Base-by-base conservation (phyloP, 495 filamentous ascomycete genomes). In the Pseudevernia furfuracea region DNA sequence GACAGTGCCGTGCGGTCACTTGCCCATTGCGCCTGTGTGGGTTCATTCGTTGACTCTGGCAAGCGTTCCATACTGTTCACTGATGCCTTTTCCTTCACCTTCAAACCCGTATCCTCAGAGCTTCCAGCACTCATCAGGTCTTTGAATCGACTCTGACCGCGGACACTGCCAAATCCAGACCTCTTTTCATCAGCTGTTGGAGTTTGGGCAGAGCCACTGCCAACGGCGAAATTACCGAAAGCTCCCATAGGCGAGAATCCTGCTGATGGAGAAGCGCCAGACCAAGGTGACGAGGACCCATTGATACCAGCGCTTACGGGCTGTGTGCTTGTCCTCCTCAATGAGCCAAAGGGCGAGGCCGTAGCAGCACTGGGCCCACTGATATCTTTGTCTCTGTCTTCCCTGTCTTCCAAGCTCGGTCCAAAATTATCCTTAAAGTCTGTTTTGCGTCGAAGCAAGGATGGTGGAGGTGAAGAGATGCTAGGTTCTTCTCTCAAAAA, bases 181-280 rank as follows among this genome's bases (percentile, higher is more conserved):
- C 84, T 82, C 78, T 91, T 94, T 61, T 96, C 90, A 43, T 76
- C 73, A 21, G 85, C 82, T 30, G 84, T 82, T 28, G 68, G 66
- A 46, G 72, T 69, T 46, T 78, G 79, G 21, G 74, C 74, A 7
- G 73, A 63, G 36, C 69, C 71, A 19, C 76, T 71, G n/a, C 80
- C 81, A 30, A 92, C 72, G 14, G 85, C 85, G 71, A 96, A 96
- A 63, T 82, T 92, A 15, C 92, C 90, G 75, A 96, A 96, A n/a
- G 87, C 84, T 34, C 91, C 90, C 79, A 93, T 89, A 7, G 85
- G 84, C 6, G 87, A 81, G 64, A 90, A 82, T 41, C 77, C 79
- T 64, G 80, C 78, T 73, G 74, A 85, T 56, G 79, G 80, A 12
- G 87, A 81, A 25, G 84, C 75, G 21, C 78, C 73, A 19, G 81